These are phyloP conservation scores for Tetrahymena borealis DNA, from an alignment of 73 alveolate species.

Conservation along the genomic window DNA sequence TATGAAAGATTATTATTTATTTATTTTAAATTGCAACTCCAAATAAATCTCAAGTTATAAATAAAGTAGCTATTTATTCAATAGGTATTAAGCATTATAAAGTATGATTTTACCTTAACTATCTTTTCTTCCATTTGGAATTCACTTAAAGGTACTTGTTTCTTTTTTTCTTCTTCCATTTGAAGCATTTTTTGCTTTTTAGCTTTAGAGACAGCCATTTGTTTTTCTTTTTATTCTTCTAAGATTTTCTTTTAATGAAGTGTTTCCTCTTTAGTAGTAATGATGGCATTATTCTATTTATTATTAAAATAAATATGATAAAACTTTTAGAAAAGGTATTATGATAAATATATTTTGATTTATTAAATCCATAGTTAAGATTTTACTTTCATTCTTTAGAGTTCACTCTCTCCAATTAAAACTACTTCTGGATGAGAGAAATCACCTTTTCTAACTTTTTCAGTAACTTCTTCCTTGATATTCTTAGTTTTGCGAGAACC, in stretches of 20 bases:
- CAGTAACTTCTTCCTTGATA: slow-evolving; percentile 7
- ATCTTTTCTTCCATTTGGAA: slow-evolving; percentile 32
- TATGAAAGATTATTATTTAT: not conserved
- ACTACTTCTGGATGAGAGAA: slow-evolving; percentile 37
- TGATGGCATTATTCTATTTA: slow-evolving; percentile 38
- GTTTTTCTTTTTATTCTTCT: slow-evolving; percentile 39
- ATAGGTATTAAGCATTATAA: too few relatives aligned
- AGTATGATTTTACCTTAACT: slow-evolving; percentile 34
- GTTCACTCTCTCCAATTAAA: slow-evolving; percentile 32
- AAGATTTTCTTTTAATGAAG: slow-evolving; percentile 30
- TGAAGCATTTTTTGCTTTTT: slow-evolving; percentile 36
- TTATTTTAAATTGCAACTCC: not conserved
- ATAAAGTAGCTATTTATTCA: too few relatives aligned
- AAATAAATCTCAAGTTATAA: too few relatives aligned
- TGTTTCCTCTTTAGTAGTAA: slow-evolving; percentile 39
- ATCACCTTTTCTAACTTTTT: slow-evolving; percentile 33
- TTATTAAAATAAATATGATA: not conserved
- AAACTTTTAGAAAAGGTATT: too few relatives aligned
- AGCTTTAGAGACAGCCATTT: slow-evolving; percentile 47
- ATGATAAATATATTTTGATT: too few relatives aligned
- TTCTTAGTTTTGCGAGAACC: slow-evolving; percentile 12
- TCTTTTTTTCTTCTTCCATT: slow-evolving; percentile 46
- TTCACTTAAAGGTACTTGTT: slow-evolving; percentile 21
- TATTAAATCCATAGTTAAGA: too few relatives aligned
- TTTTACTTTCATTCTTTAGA: slow-evolving; percentile 38